These are phyloP conservation scores for Lentinula lateritia DNA, from an alignment of 768 basidiomycete species.

Conservation along the genomic window DNA sequence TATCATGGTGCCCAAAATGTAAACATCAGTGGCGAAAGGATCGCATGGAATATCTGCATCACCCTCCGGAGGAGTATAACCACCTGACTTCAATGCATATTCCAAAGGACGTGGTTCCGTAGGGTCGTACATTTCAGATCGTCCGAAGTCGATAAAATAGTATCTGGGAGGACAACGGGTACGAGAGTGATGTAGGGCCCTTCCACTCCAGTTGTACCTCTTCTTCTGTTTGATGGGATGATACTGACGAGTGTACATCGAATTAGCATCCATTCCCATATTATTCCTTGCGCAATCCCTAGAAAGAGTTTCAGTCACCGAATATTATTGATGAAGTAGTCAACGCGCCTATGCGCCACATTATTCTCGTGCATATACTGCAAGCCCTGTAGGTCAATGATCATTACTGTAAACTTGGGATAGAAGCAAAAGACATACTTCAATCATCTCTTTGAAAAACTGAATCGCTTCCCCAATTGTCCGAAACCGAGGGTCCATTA, in stretches of 20 bases:
- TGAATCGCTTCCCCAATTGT: constrained; percentile 25
- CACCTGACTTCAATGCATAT: constrained; percentile 23
- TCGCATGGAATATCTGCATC: constrained; percentile 18
- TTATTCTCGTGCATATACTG: constrained; percentile 24
- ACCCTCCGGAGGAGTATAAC: constrained; percentile 24
- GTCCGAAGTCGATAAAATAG: constrained; percentile 34
- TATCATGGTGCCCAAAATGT: constrained; percentile 35
- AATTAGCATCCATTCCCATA: background rate
- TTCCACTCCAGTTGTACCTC: background rate
- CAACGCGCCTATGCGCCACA: constrained; percentile 18
- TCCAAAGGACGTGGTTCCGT: constrained; percentile 20
- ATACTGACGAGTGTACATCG: background rate
- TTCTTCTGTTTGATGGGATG: background rate
- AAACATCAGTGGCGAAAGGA: constrained; percentile 40
- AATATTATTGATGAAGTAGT: background rate
- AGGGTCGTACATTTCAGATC: constrained; percentile 23
- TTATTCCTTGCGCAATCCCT: background rate
- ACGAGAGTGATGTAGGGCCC: constrained; percentile 15
- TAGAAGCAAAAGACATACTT: constrained; percentile 14
- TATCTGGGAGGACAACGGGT: constrained; percentile 27
- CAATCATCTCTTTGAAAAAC: constrained; percentile 23
- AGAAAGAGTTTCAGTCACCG: background rate
- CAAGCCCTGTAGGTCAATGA: constrained; percentile 17
- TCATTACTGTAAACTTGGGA: background rate
- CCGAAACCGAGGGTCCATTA: constrained; percentile 16